These are phyloP conservation scores for Aspergillus thermomutatus DNA, from an alignment of 2,329 filamentous ascomycete genomes.

Conservation along the genomic window DNA sequence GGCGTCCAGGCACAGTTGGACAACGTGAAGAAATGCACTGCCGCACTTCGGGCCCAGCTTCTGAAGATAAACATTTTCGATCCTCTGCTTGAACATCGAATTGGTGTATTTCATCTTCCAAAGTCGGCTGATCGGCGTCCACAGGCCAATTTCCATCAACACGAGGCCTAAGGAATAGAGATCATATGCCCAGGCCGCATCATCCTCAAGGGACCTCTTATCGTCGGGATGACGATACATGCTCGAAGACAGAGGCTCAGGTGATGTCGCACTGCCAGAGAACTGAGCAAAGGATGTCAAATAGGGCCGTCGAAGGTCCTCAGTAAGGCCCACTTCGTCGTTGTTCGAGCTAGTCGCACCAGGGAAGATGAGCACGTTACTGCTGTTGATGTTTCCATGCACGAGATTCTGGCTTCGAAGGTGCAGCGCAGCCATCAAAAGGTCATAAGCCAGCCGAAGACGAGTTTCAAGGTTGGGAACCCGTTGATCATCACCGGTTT, in stretches of 20 bases:
- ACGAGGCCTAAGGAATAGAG: slow-evolving; percentile 61
- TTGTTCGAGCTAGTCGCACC: slow-evolving; percentile 30
- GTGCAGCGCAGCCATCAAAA: slow-evolving; percentile 55
- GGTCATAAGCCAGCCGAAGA: slow-evolving; percentile 59
- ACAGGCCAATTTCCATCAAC: slow-evolving; percentile 61
- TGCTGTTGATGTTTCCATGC: slow-evolving; percentile 64
- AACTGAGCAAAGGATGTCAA: slow-evolving; percentile 60
- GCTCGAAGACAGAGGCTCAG: slow-evolving; percentile 47
- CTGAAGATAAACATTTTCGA: slow-evolving; percentile 62
- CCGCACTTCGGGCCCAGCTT: slow-evolving; percentile 62
- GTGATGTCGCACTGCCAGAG: slow-evolving; percentile 48
- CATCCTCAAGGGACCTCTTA: slow-evolving; percentile 37
- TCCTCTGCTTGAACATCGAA: slow-evolving; percentile 59
- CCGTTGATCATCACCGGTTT: slow-evolving; percentile 40
- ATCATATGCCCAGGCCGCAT: slow-evolving; percentile 47
- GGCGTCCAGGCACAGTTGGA: slow-evolving; percentile 59
- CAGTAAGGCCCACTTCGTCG: slow-evolving; percentile 34
- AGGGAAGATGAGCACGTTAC: slow-evolving; percentile 59
- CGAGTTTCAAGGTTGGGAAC: slow-evolving; percentile 60
- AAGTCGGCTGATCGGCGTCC: slow-evolving; percentile 59
- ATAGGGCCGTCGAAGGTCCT: slow-evolving; percentile 53
- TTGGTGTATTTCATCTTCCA: slow-evolving; percentile 65
- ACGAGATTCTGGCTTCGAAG: slow-evolving; percentile 55
- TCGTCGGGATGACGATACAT: slow-evolving; percentile 61
- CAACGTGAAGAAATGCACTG: slow-evolving; percentile 60